Base-by-base conservation (phyloP, 148 eudicot genomes). In the Suaeda aralocaspica region DNA sequence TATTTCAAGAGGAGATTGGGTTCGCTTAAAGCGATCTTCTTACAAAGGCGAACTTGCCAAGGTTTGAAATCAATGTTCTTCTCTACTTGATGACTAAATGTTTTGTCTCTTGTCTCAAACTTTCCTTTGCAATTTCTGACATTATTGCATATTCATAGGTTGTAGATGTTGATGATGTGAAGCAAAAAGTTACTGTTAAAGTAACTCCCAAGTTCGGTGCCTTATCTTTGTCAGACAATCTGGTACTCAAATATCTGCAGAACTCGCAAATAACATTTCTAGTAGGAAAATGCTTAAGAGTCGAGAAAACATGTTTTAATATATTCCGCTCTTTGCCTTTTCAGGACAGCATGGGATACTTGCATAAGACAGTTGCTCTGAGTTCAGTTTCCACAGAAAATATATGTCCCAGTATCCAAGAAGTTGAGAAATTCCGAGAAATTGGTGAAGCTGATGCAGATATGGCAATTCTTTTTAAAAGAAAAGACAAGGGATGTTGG, bases 41-140 rank as follows among this genome's bases (percentile, higher is more conserved):
- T 90, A 86, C 60, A 92, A 92, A 75, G 98, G 98, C 57, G 88
- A 85, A 67, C 92, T 92, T 61, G 98, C 98, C n/a, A 89, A 89
- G 83, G 98, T 92, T 66, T 16, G 63, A n/a, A 53, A 46, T 65
- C 30, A 13, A 10, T 14, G 4, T 39, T 22, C 14, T 29, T 73
- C 31, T 48, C 51, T 18, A 8, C 33, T 70, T 5, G 36, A 29
- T 57, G 9, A 29, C 1, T 29, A 4, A 0, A 28, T 5, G 8
- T 22, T 55, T 34, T 66, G 22, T 19, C 28, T 22, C 39, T 51
- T 14, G 39, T 30, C 31, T 53, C 64, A 49, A 30, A 64, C 42
- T 70, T 61, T 25, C 55, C 8, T 41, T 3, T 53, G 11, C 19
- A 33, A 56, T 60, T 59, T 29, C 69, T n/a, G n/a, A n/a, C n/a